phyloP scores from a whole-genome alignment of 345 rosid genomes.

The Eucalyptus caleyi region DNA sequence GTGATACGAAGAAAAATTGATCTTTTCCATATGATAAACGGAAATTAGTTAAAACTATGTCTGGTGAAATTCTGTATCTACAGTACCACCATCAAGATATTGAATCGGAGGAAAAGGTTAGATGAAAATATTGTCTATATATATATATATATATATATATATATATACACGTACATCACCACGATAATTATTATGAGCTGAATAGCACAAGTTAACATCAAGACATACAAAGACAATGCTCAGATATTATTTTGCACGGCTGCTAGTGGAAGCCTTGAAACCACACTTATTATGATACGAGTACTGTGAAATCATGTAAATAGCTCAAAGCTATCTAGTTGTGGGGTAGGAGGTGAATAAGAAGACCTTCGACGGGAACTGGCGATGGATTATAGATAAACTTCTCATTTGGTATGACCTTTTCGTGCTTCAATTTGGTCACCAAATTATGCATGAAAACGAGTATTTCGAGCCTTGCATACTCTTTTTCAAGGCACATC shows the following conservation, averaged over 20 bases:
- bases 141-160: not conserved
- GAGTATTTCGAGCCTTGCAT: not conserved
- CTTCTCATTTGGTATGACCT: not conserved
- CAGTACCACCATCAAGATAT: not conserved
- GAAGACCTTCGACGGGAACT: not conserved
- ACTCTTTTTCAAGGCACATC: not conserved
- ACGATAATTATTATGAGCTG: not conserved
- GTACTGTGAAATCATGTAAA: no score
- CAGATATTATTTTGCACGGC: not conserved
- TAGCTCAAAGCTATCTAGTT: not conserved
- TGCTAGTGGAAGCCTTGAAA: not conserved
- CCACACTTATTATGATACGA: not conserved
- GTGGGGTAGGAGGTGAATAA: not conserved
- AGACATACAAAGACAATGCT: not conserved
- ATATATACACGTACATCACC: not conserved
- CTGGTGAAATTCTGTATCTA: not conserved
- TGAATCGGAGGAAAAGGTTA: not conserved
- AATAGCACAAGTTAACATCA: not conserved
- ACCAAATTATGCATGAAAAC: not conserved
- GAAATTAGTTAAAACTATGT: not conserved
- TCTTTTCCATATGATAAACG: not conserved
- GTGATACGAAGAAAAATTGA: not conserved
- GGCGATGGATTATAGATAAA: not conserved
- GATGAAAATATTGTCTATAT: not conserved
- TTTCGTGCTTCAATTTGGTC: not conserved